Evolutionary conservation across 108 stramenopile genomes (phyloP).

Genomic region (Fistulifera pelliculosa): DNA sequence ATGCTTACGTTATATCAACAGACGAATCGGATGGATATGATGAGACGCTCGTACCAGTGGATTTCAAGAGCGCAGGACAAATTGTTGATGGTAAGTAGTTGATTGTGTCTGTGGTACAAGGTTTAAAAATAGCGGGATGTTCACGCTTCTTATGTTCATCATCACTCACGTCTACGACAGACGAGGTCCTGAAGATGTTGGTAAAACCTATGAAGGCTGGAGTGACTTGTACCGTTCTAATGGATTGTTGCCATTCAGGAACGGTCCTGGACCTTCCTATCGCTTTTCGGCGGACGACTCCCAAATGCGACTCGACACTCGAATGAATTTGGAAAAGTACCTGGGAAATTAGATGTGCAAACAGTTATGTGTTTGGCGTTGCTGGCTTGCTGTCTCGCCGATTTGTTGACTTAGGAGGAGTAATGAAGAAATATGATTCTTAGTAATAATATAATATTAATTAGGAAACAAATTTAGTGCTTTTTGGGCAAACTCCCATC

Average conservation of each 20-base stretch:
- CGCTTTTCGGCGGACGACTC: constrained; percentile 20
- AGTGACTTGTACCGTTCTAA: constrained; percentile 53
- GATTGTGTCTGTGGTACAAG: too few relatives aligned
- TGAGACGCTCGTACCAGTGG: constrained; percentile 86
- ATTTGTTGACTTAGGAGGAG: too few relatives aligned
- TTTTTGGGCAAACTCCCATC: constrained; percentile 41
- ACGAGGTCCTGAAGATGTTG: constrained; percentile 66
- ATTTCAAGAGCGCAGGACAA: constrained; percentile 75
- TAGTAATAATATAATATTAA: too few relatives aligned
- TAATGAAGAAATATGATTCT: too few relatives aligned
- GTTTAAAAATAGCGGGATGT: too few relatives aligned
- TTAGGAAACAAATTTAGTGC: too few relatives aligned
- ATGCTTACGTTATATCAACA: too few relatives aligned
- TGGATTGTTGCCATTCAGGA: constrained; percentile 86
- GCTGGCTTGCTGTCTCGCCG: too few relatives aligned
- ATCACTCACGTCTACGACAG: constrained; percentile 11
- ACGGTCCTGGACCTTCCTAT: constrained; percentile 77
- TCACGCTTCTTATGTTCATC: too few relatives aligned
- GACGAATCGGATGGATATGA: constrained; percentile 67
- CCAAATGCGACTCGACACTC: constrained; percentile 5
- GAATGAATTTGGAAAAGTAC: constrained; percentile 3
- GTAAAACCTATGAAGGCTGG: constrained; percentile 68
- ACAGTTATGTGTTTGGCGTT: too few relatives aligned
- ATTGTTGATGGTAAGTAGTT: constrained; percentile 67
- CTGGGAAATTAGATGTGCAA: too few relatives aligned